Evolutionary conservation across 2,329 filamentous ascomycete species (phyloP), one percentile per base, ranked within the genome.

Genomic region (Trichoderma sp.): DNA sequence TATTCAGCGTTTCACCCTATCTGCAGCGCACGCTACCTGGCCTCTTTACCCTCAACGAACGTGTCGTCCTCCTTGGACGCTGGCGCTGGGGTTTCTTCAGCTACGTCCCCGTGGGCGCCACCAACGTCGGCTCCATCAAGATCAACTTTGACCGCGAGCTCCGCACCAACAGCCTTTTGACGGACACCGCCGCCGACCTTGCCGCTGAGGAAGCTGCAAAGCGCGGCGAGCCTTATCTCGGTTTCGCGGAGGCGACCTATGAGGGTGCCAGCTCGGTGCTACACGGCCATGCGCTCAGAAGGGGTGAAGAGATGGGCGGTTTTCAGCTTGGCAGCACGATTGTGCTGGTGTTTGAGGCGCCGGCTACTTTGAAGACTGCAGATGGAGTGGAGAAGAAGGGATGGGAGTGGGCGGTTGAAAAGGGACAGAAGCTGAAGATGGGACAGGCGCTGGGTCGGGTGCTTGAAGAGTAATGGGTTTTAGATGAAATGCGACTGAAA

Each of bases 21-120:
- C 90, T 99, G 14, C 95, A 98, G 83, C 93, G 94, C 78, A 97
- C 94, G 0, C 89, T 99, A 0, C 97, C 97, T 0, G 96, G 96
- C 2, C 91, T 99, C 1, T 99, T 99, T 86, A 98, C 96, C 0
- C 88, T 99, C 24, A 99, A 99, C 84, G 97, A 99, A 86, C 92
- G 97, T 73, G 95, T 99, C 29, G 97, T 97, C 1, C 90, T 99
- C 0, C 89, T 99, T 1, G 97, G 97, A 21, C 91, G 95, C 75
- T 99, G 97, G 97, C 93, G 95, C 74, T 97, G 95, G 90, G 97
- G 97, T 21, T 98, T 99, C 89, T 99, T 99, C 88, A 94, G 93
- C 79, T 98, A 95, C 85, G 96, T 95, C 0, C 95, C 97, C 16
- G 97, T 99, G 41, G 97, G 97, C 77, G 97, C 97, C 8, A 99